phyloP scores from a whole-genome alignment of 148 eudicot species.

The Polygonum aviculare region DNA sequence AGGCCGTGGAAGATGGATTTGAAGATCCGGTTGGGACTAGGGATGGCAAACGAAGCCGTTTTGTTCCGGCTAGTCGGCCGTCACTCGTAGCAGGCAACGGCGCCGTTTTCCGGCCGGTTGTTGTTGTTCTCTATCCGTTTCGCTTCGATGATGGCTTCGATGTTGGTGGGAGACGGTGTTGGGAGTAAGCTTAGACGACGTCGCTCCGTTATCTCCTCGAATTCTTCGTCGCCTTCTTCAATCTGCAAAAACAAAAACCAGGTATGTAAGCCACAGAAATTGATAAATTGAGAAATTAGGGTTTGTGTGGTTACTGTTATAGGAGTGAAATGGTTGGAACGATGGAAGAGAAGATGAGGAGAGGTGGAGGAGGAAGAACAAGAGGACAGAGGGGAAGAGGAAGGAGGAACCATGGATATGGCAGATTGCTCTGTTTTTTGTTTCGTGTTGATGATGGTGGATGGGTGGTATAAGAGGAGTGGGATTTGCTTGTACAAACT shows the following conservation, averaged over 20 bases:
- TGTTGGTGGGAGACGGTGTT: constrained; percentile 9
- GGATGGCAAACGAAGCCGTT: constrained; percentile 29
- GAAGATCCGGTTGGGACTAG: constrained; percentile 53
- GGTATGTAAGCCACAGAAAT: not conserved
- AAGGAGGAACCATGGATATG: constrained; percentile 24
- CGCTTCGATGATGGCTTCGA: constrained; percentile 11
- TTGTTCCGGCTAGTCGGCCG: constrained; percentile 62
- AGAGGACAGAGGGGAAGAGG: constrained; percentile 24
- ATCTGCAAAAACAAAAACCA: constrained; percentile 39
- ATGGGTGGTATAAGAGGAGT: not conserved
- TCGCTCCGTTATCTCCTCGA: constrained; percentile 26
- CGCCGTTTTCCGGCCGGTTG: not conserved
- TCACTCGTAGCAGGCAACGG: constrained; percentile 68
- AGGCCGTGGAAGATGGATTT: constrained; percentile 44
- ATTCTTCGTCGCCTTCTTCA: constrained; percentile 75
- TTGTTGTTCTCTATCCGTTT: constrained; percentile 11
- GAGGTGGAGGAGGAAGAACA: constrained; percentile 20
- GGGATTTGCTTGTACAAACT: not conserved
- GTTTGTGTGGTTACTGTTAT: constrained; percentile 23
- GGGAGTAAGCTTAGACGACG: constrained; percentile 30
- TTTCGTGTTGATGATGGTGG: not conserved
- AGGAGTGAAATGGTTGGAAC: constrained; percentile 63
- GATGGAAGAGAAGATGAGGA: constrained; percentile 32
- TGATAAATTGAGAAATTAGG: not conserved
- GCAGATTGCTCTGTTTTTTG: not conserved